Evolutionary conservation across 352 stramenopile genomes (phyloP), one percentile per base, ranked within the genome.

Genomic region (Phytophthora citricola): DNA sequence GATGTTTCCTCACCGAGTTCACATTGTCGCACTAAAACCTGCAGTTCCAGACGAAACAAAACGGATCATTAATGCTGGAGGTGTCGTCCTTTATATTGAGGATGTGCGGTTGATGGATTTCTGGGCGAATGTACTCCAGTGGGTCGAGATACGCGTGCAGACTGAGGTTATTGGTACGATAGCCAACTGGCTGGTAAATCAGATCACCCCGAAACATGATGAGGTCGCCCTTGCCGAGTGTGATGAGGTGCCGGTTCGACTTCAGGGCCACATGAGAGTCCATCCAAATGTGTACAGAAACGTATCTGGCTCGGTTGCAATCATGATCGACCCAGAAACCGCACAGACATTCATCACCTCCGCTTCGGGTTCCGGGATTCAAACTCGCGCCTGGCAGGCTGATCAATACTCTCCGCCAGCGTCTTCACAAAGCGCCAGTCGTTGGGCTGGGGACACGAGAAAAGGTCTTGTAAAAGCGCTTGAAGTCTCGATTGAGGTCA

Each of bases 1-100:
- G n/a, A 24, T 48, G 38, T 7, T n/a, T 39, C 11, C 38, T 22
- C 22, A 58, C 12, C 4, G 50, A 24, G 10, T 12, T 17, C 26
- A 10, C 0, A 26, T 2, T 46, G 0, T 39, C 32, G 0, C 34
- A 34, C 12, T 7, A 4, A 14, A 40, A 49, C 3, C 8, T 12
- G 24, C 50, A 58, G 22, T 39, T 27, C 50, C 38, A 58, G 5
- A 58, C 50, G 14, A 48, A 47, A 24, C 36, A 58, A 27, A 47
- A 15, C 24, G 24, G 20, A 24, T 36, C 22, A 24, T 43, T 11
- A 20, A 17, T 10, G 9, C 3, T 17, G 20, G 15, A 1, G 6
- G 29, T 54, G 14, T 58, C 38, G 38, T 40, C 24, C 22, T 39
- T 26, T 14, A 47, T 5, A 1, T 29, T 38, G 22, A 39, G 6